These are phyloP conservation scores for Pseudogymnoascus destructans DNA, from an alignment of 2,329 filamentous ascomycete genomes.

Conservation along the genomic window DNA sequence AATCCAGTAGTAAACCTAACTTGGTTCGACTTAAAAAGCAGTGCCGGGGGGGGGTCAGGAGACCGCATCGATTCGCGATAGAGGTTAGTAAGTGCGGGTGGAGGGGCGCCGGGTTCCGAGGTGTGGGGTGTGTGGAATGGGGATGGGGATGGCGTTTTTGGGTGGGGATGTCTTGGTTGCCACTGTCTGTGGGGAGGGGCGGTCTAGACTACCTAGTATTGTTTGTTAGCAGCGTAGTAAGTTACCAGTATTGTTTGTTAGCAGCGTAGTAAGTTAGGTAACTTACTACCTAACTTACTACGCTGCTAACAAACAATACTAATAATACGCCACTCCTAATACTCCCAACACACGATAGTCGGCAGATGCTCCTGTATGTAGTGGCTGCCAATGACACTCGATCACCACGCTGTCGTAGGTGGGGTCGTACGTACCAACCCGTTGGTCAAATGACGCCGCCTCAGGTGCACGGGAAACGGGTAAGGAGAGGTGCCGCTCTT, in stretches of 20 bases:
- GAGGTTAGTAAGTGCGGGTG: background rate
- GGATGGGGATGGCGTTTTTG: background rate
- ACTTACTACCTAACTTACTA: too few species aligned
- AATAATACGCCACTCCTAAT: background rate
- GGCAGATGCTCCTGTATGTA: background rate
- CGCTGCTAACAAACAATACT: background rate
- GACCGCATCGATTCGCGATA: background rate
- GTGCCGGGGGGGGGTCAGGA: background rate
- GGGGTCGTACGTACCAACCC: background rate
- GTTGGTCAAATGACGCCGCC: background rate
- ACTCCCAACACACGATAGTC: background rate
- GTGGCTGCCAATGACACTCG: background rate
- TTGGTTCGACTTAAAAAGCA: too few species aligned
- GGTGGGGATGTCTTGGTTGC: background rate
- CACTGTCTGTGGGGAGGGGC: background rate
- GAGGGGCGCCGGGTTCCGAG: background rate
- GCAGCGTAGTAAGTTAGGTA: too few species aligned
- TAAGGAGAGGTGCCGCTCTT: background rate
- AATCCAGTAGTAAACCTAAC: too few species aligned
- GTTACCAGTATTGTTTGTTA: too few species aligned
- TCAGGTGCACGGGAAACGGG: background rate
- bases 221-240: too few species aligned
- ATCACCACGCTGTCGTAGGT: too few species aligned
- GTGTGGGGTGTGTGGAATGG: background rate
- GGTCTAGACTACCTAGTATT: constrained; percentile 1